These are phyloP conservation scores for Apostasia ramifera DNA, from an alignment of 106 monocot species.

Conservation along the genomic window DNA sequence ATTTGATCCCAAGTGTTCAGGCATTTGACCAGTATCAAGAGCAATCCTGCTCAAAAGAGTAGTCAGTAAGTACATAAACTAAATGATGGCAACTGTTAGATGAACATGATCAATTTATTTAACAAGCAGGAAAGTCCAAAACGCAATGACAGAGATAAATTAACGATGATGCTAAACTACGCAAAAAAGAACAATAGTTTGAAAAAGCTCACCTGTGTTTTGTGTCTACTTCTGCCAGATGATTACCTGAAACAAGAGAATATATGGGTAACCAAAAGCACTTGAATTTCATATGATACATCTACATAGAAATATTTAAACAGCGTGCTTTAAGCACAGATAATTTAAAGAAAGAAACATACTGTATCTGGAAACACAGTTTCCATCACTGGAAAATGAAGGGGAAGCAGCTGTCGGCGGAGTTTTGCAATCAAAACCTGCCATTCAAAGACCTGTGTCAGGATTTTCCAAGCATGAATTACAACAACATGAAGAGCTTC, in stretches of 20 bases:
- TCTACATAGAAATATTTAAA: neutral
- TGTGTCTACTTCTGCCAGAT: neutral
- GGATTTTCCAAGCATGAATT: neutral
- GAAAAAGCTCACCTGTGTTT: neutral
- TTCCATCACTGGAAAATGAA: neutral
- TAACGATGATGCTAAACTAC: neutral
- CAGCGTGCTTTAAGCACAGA: neutral
- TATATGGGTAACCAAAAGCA: neutral
- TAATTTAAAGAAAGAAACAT: neutral
- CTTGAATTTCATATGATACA: neutral
- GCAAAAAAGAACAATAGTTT: neutral
- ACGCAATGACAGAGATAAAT: neutral
- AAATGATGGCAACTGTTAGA: neutral
- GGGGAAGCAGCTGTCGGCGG: neutral
- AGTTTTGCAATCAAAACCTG: neutral
- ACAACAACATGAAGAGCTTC: neutral
- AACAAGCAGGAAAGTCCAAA: neutral
- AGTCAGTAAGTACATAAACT: neutral
- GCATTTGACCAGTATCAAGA: slow-evolving; percentile 8
- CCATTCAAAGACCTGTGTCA: neutral
- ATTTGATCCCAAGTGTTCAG: neutral
- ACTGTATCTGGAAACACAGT: neutral
- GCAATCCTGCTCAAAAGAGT: neutral
- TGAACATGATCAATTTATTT: neutral
- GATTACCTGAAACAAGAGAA: neutral